A percentile compares a stretch with the other conserved stretches of the same genome.
Evolutionary conservation across 805 yeast genomes (phyloP).

Genomic region (Isabelozyma pseudorhagii): DNA sequence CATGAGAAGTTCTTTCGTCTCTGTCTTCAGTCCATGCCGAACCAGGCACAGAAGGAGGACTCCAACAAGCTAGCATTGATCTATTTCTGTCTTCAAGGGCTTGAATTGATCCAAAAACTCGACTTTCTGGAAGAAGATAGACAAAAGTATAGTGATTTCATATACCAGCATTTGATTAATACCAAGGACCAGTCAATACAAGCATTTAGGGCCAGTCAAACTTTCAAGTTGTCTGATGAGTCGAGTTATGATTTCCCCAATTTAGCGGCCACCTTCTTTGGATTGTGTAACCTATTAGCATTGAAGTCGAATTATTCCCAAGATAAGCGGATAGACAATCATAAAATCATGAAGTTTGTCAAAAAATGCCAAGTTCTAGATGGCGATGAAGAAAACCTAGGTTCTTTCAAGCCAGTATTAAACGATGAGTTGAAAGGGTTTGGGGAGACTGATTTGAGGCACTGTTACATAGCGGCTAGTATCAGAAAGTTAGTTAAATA

Average conservation of each 20-base stretch:
- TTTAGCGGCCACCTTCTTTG: slow-evolving; percentile 75
- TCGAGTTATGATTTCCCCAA: slow-evolving; percentile 56
- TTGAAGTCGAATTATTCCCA: slow-evolving; percentile 41
- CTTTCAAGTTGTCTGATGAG: slow-evolving; percentile 31
- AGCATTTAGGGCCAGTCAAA: slow-evolving; percentile 58
- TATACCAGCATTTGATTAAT: slow-evolving; percentile 46
- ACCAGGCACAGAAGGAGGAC: slow-evolving; percentile 58
- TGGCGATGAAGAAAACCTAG: slow-evolving; percentile 20
- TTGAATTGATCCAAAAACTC: slow-evolving; percentile 43
- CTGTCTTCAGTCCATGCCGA: slow-evolving; percentile 54
- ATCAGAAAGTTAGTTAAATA: slow-evolving; percentile 52
- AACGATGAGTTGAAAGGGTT: slow-evolving; percentile 23
- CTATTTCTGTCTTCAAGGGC: slow-evolving; percentile 66
- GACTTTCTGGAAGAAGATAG: slow-evolving; percentile 22
- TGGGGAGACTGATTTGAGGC: slow-evolving; percentile 73
- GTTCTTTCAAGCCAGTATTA: slow-evolving; percentile 35
- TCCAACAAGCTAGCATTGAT: slow-evolving; percentile 67
- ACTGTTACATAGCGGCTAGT: slow-evolving; percentile 69
- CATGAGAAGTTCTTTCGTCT: slow-evolving; percentile 47
- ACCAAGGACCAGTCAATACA: slow-evolving; percentile 26
- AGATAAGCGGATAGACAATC: slow-evolving; percentile 20
- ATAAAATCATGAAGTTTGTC: slow-evolving; percentile 58
- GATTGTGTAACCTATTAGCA: slow-evolving; percentile 54
- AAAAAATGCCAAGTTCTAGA: slow-evolving; percentile 49
- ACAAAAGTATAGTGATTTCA: slow-evolving; percentile 33